phyloP scores from a whole-genome alignment of 1,139 yeast species.

The Candida tropicalis region DNA sequence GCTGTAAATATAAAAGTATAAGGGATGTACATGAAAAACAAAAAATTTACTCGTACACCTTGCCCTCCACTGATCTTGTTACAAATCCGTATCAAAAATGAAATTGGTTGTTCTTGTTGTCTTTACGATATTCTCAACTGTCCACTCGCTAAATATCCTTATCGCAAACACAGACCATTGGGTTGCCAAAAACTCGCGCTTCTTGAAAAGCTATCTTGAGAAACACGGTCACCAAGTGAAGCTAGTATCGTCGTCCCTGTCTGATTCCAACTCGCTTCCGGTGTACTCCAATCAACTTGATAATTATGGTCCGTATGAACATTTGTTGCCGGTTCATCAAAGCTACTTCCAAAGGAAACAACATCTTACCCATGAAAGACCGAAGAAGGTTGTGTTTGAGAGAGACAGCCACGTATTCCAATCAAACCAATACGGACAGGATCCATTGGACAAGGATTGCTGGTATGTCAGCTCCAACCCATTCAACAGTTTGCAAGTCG shows the following conservation, averaged over 20 bases:
- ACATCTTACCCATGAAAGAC: conserved; percentile 22
- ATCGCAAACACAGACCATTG: conserved; percentile 43
- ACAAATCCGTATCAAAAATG: too few species aligned
- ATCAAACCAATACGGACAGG: conserved; percentile 30
- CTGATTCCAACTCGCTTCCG: conserved; percentile 18
- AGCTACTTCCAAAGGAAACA: conserved; percentile 27
- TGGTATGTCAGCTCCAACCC: conserved; percentile 46
- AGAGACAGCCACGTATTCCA: conserved; percentile 6
- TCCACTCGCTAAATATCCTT: conserved; percentile 28
- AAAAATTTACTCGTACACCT: too few species aligned
- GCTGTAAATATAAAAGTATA: not conserved
- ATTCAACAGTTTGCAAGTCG: conserved; percentile 32
- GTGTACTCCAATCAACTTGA: not conserved
- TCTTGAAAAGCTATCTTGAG: conserved; percentile 27
- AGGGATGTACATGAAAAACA: too few species aligned
- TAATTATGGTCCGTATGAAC: conserved; percentile 38
- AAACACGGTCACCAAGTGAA: conserved; percentile 31
- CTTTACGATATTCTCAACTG: conserved; percentile 4
- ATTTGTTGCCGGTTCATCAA: conserved; percentile 35
- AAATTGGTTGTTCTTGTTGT: not conserved
- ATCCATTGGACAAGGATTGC: conserved; percentile 34
- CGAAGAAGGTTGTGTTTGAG: conserved; percentile 23
- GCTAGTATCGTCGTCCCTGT: conserved; percentile 38
- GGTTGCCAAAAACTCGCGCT: conserved; percentile 39
- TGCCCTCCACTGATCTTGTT: too few species aligned